Evolutionary conservation across 192 early-diverging fungal genomes (phyloP).

Genomic region (Powellomyces hirtus): DNA sequence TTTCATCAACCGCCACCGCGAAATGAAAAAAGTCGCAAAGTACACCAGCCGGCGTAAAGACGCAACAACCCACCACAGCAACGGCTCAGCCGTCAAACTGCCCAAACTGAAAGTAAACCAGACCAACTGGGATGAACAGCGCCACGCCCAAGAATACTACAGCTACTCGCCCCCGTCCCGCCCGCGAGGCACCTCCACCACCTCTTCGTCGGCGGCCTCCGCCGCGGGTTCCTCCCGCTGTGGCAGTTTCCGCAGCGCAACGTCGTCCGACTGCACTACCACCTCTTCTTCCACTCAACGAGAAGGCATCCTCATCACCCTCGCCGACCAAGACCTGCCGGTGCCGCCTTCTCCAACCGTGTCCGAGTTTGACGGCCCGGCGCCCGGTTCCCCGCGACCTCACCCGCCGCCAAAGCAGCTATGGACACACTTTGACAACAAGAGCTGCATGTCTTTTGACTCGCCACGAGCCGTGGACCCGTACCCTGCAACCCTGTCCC

Average conservation of each 20-base stretch:
- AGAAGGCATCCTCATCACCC: background rate
- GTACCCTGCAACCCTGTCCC: no score
- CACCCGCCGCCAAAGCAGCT: no score
- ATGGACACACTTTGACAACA: no score
- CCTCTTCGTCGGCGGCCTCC: background rate
- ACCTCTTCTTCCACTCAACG: background rate
- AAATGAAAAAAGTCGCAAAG: constrained; percentile 16
- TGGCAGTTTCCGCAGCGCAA: background rate
- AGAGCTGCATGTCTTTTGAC: no score
- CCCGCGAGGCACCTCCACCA: background rate
- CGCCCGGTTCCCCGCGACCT: no score
- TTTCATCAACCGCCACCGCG: constrained; percentile 19
- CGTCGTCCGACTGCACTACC: background rate
- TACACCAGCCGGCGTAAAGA: constrained; percentile 13
- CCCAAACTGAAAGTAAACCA: background rate
- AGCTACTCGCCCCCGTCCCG: background rate
- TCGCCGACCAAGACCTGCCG: background rate
- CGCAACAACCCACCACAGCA: background rate
- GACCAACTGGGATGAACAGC: background rate
- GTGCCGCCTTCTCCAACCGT: no score
- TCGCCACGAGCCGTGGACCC: no score
- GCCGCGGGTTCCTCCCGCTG: background rate
- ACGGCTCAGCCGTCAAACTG: background rate
- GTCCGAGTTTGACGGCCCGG: no score
- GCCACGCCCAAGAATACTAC: background rate